A percentile compares a stretch with the other conserved stretches of the same genome.
These are phyloP conservation scores for Collybia sp. DNA, from an alignment of 768 basidiomycete genomes.

Conservation along the genomic window DNA sequence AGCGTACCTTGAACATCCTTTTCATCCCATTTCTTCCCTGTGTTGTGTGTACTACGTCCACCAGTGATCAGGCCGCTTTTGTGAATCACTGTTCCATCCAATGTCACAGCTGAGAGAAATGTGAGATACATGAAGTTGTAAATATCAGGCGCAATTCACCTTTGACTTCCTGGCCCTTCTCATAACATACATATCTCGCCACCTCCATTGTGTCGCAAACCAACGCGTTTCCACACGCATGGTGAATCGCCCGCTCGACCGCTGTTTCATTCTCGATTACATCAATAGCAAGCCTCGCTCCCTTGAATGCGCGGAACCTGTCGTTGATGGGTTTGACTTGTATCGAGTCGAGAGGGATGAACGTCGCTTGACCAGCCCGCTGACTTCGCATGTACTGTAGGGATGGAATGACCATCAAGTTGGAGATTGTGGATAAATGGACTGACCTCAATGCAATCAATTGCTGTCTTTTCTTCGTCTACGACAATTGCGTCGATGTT, in stretches of 20 bases:
- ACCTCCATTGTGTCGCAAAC: conserved; percentile 97
- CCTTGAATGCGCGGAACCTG: conserved; percentile 89
- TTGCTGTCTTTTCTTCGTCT: conserved; percentile 94
- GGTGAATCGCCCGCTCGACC: conserved; percentile 92
- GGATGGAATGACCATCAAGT: not conserved
- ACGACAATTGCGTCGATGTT: conserved; percentile 96
- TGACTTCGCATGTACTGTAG: conserved; percentile 89
- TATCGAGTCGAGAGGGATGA: conserved; percentile 97
- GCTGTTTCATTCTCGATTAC: conserved; percentile 78
- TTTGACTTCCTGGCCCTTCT: conserved; percentile 95
- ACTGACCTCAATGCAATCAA: conserved; percentile 91
- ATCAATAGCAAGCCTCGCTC: conserved; percentile 81
- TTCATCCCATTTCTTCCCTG: conserved; percentile 91
- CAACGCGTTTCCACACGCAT: conserved; percentile 91
- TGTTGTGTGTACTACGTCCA: conserved; percentile 74
- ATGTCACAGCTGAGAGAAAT: conserved; percentile 70
- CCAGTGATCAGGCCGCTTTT: conserved; percentile 97
- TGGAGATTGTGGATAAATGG: not conserved
- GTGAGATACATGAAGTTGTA: not conserved
- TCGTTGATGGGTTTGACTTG: conserved; percentile 92
- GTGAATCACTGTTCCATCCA: conserved; percentile 96
- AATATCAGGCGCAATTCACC: conserved; percentile 43
- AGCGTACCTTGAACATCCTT: conserved; percentile 86
- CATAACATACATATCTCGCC: conserved; percentile 86
- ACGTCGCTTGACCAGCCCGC: conserved; percentile 93